A percentile compares a stretch with the other conserved stretches of the same genome.
These are phyloP conservation scores for Takashimella koratensis DNA, from an alignment of 1,284 basidiomycete genomes.

Conservation along the genomic window DNA sequence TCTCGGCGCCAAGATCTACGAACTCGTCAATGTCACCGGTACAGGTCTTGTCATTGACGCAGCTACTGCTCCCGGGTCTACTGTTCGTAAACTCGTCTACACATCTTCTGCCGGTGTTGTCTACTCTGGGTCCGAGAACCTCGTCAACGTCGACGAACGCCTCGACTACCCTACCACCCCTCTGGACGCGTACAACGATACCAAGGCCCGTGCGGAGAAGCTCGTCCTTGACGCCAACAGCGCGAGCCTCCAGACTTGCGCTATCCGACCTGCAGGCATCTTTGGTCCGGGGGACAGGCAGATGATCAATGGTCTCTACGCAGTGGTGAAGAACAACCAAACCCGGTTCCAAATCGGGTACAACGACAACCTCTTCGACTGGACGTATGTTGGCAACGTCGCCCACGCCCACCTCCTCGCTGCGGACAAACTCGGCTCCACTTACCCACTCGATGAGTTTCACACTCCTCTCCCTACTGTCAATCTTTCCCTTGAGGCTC, in stretches of 20 bases:
- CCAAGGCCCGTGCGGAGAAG: conserved; percentile 88
- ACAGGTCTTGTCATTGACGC: conserved; percentile 82
- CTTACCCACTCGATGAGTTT: conserved; percentile 51
- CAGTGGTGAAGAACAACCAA: conserved; percentile 75
- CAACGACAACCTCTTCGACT: conserved; percentile 93
- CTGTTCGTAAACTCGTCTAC: conserved; percentile 82
- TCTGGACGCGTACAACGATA: conserved; percentile 91
- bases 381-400: conserved; percentile 96
- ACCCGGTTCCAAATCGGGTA: conserved; percentile 91
- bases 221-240: conserved; percentile 77
- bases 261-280: conserved; percentile 90
- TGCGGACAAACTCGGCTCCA: conserved; percentile 59
- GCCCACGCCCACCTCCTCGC: conserved; percentile 93
- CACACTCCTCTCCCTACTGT: conserved; percentile 62
- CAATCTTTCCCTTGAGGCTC: conserved; percentile 59
- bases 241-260: conserved; percentile 68
- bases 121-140: conserved; percentile 71
- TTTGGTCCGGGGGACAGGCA: conserved; percentile 96
- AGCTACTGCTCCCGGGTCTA: conserved; percentile 58
- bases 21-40: conserved; percentile 91
- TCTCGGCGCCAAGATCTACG: conserved; percentile 68
- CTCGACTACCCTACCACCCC: conserved; percentile 68
- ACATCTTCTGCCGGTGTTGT: conserved; percentile 93
- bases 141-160: conserved; percentile 87
- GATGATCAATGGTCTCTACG: conserved; percentile 72